Evolutionary conservation across 169 alveolate species (phyloP).

Genomic region (Cryptosporidium sp.): DNA sequence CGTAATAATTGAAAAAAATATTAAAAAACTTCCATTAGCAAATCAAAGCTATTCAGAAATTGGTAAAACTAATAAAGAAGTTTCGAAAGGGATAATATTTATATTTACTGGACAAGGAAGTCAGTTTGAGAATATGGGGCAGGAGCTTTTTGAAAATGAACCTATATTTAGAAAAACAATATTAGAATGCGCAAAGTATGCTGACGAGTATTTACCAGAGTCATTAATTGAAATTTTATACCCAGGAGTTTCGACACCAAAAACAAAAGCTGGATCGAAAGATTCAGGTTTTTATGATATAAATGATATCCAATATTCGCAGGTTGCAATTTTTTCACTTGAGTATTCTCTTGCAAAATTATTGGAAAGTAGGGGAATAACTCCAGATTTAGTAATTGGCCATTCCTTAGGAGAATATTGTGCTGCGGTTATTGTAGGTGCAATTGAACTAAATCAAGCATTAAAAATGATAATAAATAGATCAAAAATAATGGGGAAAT

Average conservation of each 20-base stretch:
- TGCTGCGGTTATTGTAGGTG: slow-evolving; percentile 83
- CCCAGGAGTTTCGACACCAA: slow-evolving; percentile 63
- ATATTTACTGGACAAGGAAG: slow-evolving; percentile 75
- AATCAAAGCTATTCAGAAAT: background rate
- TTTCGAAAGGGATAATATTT: slow-evolving; percentile 2
- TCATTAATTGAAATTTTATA: slow-evolving; percentile 26
- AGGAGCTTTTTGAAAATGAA: slow-evolving; percentile 49
- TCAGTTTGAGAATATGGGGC: slow-evolving; percentile 65
- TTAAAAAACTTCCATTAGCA: background rate
- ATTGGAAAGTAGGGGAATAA: slow-evolving; percentile 66
- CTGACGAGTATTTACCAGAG: slow-evolving; percentile 55
- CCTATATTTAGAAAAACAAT: slow-evolving; percentile 50
- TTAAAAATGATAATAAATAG: slow-evolving; percentile 9
- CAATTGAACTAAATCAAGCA: slow-evolving; percentile 27
- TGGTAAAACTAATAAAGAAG: background rate
- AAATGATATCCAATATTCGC: slow-evolving; percentile 43
- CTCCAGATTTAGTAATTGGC: slow-evolving; percentile 78
- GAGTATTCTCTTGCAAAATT: slow-evolving; percentile 62
- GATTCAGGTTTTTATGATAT: slow-evolving; percentile 25
- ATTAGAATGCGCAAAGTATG: slow-evolving; percentile 42
- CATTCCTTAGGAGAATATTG: slow-evolving; percentile 82
- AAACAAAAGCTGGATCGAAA: slow-evolving; percentile 58
- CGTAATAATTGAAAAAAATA: slow-evolving; percentile 15
- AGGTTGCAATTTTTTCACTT: slow-evolving; percentile 69
- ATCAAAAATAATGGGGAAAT: slow-evolving; percentile 23